Percentiles rank a stretch among this genome's conserved stretches.
Conservation (phyloP, 2,329 filamentous ascomycete species). For the Colletotrichum tamarilloi region DNA sequence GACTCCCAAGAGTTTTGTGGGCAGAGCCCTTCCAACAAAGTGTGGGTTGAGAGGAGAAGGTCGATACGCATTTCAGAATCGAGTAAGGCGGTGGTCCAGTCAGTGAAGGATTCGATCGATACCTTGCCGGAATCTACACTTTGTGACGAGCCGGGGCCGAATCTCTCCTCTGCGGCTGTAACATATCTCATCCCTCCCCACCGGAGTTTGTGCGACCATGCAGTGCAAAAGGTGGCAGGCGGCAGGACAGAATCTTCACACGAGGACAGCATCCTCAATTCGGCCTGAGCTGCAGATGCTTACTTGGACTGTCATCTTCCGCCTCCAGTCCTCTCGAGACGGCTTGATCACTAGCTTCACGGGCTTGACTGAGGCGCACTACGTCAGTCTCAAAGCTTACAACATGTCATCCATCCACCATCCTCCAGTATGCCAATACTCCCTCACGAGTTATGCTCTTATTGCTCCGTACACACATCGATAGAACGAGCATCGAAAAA, state of each 20-base stretch:
- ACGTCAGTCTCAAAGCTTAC: conserved; percentile 18
- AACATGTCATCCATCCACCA: neutral
- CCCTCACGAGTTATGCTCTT: neutral
- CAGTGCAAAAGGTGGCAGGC: neutral
- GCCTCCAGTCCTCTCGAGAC: neutral
- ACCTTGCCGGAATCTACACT: neutral
- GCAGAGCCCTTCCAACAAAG: neutral
- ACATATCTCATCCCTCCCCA: conserved; percentile 2
- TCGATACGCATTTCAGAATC: neutral
- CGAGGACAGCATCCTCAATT: neutral
- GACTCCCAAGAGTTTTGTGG: too few species aligned
- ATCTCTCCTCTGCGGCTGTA: conserved; percentile 20
- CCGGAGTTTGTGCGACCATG: conserved; percentile 9
- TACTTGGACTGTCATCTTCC: too few species aligned
- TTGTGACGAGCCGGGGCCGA: conserved; percentile 6
- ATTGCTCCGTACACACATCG: neutral
- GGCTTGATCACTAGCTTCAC: neutral
- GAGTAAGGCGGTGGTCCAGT: conserved; percentile 15
- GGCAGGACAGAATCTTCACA: neutral
- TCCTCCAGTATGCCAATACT: neutral
- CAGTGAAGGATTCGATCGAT: conserved; percentile 3
- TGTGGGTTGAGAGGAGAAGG: neutral
- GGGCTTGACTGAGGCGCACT: neutral
- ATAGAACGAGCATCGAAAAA: neutral
- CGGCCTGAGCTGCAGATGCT: too few species aligned